Evolutionary conservation across 345 rosid species (phyloP).

Genomic region (Citrus cavaleriei): DNA sequence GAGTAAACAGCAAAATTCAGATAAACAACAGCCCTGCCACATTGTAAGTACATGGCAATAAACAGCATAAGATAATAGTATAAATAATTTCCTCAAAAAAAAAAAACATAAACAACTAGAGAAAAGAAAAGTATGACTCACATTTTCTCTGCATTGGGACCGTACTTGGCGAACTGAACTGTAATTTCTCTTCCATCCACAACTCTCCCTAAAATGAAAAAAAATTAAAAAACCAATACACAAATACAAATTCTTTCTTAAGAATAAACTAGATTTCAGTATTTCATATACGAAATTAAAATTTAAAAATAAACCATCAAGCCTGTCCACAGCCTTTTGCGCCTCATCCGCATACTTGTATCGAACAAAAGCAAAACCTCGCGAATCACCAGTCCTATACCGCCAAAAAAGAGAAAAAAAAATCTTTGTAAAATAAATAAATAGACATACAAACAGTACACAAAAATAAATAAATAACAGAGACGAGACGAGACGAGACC

Average conservation of each 20-base stretch:
- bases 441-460: neutral
- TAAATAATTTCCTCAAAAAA: neutral
- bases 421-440: neutral
- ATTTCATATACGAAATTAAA: neutral
- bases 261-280: neutral
- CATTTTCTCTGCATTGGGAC: conserved; percentile 35
- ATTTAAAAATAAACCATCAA: conserved; percentile 36
- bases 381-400: conserved; percentile 57
- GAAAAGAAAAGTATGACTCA: neutral
- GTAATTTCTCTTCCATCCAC: conserved; percentile 37
- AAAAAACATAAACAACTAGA: neutral
- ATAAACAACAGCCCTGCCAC: neutral
- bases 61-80: neutral
- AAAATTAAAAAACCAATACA: neutral
- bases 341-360: conserved; percentile 71
- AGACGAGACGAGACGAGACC: conserved; percentile 20
- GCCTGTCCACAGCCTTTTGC: conserved; percentile 66
- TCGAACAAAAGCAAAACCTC: conserved; percentile 68
- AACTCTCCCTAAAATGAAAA: conserved; percentile 17
- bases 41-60: neutral
- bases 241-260: neutral
- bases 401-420: neutral
- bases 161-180: conserved; percentile 37
- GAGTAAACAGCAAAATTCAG: conserved; percentile 5
- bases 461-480: neutral